Evolutionary conservation across 306 rosid species (phyloP).

Genomic region (Elaeagnus macrophylla): DNA sequence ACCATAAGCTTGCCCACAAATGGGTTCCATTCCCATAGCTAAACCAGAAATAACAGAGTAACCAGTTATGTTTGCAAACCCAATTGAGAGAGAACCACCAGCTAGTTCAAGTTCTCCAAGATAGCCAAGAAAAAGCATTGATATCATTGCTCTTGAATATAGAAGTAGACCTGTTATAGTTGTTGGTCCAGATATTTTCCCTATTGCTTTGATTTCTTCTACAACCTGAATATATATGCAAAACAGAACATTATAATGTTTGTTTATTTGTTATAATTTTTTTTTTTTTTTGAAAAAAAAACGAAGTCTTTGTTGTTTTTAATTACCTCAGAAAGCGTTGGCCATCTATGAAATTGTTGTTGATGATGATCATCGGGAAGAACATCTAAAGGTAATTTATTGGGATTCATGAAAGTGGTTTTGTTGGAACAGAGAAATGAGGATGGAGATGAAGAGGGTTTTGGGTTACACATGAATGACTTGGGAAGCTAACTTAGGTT

Average conservation of each 20-base stretch:
- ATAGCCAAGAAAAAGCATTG: conserved; percentile 86
- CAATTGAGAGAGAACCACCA: conserved; percentile 87
- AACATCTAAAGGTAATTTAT: conserved; percentile 22
- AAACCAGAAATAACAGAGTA: conserved; percentile 91
- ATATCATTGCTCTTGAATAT: conserved; percentile 88
- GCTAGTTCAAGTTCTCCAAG: conserved; percentile 90
- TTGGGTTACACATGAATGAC: conserved; percentile 46
- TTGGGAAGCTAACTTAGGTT: neutral
- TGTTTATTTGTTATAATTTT: too few relatives aligned
- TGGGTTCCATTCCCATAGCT: conserved; percentile 99
- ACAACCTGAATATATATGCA: conserved; percentile 37
- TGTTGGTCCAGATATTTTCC: conserved; percentile 80
- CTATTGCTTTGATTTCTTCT: conserved; percentile 71
- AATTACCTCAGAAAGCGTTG: conserved; percentile 70
- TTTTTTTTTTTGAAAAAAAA: too few relatives aligned
- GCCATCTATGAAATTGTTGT: conserved; percentile 61
- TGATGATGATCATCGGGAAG: conserved; percentile 4
- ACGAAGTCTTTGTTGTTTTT: neutral
- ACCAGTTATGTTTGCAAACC: conserved; percentile 94
- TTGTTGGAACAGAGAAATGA: conserved; percentile 34
- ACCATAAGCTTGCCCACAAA: conserved; percentile 90
- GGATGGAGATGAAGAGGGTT: conserved; percentile 54
- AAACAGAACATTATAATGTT: too few relatives aligned
- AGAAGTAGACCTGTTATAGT: conserved; percentile 61
- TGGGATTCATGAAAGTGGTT: conserved; percentile 40